phyloP scores from a whole-genome alignment of 2,329 filamentous ascomycete genomes.

The Curvularia sp. region DNA sequence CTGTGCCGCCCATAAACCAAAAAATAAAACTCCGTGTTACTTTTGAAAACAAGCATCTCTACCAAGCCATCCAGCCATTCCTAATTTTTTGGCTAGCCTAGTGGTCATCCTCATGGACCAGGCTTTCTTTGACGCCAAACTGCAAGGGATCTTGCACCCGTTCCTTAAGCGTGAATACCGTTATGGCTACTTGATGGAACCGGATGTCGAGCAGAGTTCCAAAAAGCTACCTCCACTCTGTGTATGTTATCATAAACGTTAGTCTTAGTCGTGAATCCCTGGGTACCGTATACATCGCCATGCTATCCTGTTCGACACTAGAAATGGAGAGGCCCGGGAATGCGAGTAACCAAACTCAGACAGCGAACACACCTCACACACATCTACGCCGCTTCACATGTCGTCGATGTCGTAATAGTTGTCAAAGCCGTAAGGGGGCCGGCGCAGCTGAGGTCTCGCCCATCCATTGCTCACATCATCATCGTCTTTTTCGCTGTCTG shows the following conservation, averaged over 20 bases:
- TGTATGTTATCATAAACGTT: too few species aligned
- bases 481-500: conserved; percentile 19
- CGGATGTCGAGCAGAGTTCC: not conserved
- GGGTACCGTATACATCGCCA: not conserved
- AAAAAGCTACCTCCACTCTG: too few species aligned
- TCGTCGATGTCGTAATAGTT: conserved; percentile 26
- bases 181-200: not conserved
- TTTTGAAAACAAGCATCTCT: not conserved
- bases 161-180: not conserved
- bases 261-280: not conserved
- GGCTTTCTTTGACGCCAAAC: not conserved
- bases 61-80: not conserved
- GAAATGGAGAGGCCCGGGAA: not conserved
- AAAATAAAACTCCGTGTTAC: not conserved
- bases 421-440: conserved; percentile 17
- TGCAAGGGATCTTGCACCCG: not conserved
- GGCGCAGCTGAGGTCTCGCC: conserved; percentile 22
- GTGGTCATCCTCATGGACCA: not conserved
- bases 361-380: not conserved
- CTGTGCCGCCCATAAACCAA: not conserved
- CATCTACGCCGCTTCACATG: conserved; percentile 7
- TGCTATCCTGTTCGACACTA: not conserved
- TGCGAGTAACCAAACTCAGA: not conserved
- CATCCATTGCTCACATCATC: conserved; percentile 25
- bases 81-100: not conserved